These are phyloP conservation scores for Penicillium coffeae DNA, from an alignment of 495 filamentous ascomycete genomes.

Conservation along the genomic window DNA sequence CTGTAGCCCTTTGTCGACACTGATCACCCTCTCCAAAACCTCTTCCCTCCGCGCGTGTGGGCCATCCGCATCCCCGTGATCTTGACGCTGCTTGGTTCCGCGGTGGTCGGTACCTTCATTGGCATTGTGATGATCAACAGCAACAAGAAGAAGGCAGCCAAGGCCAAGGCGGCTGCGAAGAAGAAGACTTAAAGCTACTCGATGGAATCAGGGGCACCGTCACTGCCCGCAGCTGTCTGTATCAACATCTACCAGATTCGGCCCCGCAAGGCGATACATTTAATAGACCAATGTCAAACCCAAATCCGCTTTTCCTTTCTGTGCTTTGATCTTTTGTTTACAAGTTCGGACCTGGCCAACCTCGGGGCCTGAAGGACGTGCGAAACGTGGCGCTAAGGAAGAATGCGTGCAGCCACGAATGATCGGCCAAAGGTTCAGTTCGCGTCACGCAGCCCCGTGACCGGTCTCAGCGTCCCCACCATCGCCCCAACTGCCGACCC, in stretches of 20 bases:
- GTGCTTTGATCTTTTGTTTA: neutral
- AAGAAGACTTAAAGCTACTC: conserved; percentile 58
- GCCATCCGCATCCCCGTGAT: conserved; percentile 98
- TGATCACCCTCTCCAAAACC: conserved; percentile 85
- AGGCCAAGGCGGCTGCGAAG: conserved; percentile 72
- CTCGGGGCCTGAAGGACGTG: neutral
- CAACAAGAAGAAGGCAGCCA: conserved; percentile 94
- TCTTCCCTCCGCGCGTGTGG: conserved; percentile 98
- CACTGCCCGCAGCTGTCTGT: conserved; percentile 9
- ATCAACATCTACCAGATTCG: conserved; percentile 8
- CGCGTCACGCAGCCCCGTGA: conserved; percentile 6
- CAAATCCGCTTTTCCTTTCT: neutral
- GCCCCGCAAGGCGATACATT: neutral
- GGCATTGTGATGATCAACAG: conserved; percentile 98
- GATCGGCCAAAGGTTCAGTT: neutral
- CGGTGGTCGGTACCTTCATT: conserved; percentile 94
- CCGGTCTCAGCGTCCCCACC: neutral
- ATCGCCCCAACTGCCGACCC: neutral
- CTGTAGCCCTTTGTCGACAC: conserved; percentile 90
- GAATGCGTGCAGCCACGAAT: neutral
- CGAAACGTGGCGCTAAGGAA: conserved; percentile 1
- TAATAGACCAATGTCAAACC: conserved; percentile 9
- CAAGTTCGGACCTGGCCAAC: neutral
- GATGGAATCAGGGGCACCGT: conserved; percentile 4
- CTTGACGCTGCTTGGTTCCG: conserved; percentile 83